Base-by-base conservation (phyloP, 2,329 filamentous ascomycete species). In the Xylaria digitata region DNA sequence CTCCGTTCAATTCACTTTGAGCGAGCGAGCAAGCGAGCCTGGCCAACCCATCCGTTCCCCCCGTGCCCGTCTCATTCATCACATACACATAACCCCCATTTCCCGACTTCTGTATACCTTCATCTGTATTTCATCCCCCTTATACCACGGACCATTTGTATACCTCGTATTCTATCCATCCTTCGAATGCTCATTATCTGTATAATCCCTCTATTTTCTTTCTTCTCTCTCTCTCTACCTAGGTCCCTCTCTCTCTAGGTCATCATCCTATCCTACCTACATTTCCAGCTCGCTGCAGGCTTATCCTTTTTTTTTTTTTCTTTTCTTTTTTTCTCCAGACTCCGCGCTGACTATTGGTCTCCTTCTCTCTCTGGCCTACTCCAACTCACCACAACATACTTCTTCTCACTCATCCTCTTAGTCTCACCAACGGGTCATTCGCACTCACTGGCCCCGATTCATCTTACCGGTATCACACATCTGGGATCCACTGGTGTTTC, bases 1-100 rank as follows among this genome's bases (percentile, higher is more conserved):
- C 9, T 48, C 58, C 54, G 54, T 57, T 59, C 59, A 50, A 7
- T 57, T 63, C 54, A 60, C 52, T 62, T n/a, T 59, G 56, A 64
- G 50, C 60, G 30, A 69, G 48, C 58, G 43, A 54, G 32, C 32
- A 5, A 26, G 26, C 26, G 26, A 26, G 26, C 26, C 26, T 3
- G 26, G 26, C 26, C 26, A 54, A 34, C 52, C 34, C 48, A 50
- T 32, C 13, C 48, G 6, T 21, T 50, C n/a, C 26, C 48, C 37
- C 52, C 49, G 37, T 37, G 37, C 34, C 11, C 6, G 4, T n/a
- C 15, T 13, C 9, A 42, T n/a, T 2, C 37, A 40, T 40, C 50
- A 19, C 42, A 60, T 40, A 8, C 45, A 15, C 19, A 34, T 17
- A 7, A 7, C 42, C 59, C 61, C 46, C 17, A 34, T 58, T 26